Conservation (phyloP, 2,329 filamentous ascomycete genomes). For the Clonostachys rhizophaga region DNA sequence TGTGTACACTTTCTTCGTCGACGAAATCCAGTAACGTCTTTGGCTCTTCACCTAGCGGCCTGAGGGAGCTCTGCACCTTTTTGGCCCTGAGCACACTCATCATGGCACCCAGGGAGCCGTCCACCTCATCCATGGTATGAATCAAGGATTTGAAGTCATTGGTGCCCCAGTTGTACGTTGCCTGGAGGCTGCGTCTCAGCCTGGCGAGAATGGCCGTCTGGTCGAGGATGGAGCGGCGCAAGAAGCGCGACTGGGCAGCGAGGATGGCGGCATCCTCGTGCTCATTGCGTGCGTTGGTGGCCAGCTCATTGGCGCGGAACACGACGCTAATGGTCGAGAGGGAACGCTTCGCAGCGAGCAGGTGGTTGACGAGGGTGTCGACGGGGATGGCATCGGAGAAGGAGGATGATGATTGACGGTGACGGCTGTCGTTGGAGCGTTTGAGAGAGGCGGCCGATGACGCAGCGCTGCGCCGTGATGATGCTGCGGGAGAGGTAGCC, state of each 20-base stretch:
- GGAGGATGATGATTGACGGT: constrained; percentile 1
- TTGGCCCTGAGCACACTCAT: constrained; percentile 62
- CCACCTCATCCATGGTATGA: constrained; percentile 60
- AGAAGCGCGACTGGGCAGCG: constrained; percentile 63
- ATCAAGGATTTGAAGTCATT: constrained; percentile 59
- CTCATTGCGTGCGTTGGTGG: constrained; percentile 67
- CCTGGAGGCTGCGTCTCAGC: constrained; percentile 45
- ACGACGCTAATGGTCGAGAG: constrained; percentile 80
- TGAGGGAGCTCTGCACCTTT: constrained; percentile 58
- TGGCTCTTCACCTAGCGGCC: constrained; percentile 51
- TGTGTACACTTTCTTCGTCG: constrained; percentile 65
- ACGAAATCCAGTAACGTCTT: constrained; percentile 73
- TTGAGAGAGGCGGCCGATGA: constrained; percentile 27
- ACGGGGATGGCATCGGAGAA: constrained; percentile 35
- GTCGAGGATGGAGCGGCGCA: constrained; percentile 56
- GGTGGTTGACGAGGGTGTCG: constrained; percentile 76
- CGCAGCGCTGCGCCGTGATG: constrained; percentile 26
- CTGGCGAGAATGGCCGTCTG: constrained; percentile 47
- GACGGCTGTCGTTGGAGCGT: constrained; percentile 9
- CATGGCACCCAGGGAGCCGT: constrained; percentile 60
- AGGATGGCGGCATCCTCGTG: constrained; percentile 77
- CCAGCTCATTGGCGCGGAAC: constrained; percentile 81
- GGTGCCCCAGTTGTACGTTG: constrained; percentile 53
- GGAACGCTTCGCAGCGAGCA: constrained; percentile 83
- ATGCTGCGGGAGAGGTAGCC: constrained; percentile 26